Conservation (phyloP, 1,284 basidiomycete genomes). For the Moesziomyces sp. region DNA sequence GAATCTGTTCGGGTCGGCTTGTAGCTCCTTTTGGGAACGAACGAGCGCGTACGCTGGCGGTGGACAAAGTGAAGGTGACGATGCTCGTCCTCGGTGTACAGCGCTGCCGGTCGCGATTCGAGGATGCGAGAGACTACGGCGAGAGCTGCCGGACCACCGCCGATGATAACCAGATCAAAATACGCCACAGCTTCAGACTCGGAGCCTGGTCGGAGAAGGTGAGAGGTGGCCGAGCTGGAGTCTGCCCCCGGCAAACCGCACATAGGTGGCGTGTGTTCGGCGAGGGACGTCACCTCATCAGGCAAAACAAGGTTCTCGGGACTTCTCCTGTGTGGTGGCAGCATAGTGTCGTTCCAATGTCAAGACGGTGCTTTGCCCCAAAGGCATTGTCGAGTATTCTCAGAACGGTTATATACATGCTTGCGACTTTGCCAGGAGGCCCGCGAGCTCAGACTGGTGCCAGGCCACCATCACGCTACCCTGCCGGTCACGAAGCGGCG, state of each 20-base stretch:
- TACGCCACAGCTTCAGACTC: conserved; percentile 15
- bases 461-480: no score
- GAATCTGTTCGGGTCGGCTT: conserved; percentile 1
- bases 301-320: conserved; percentile 29
- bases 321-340: conserved; percentile 34
- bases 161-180: conserved; percentile 63
- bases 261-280: background rate
- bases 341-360: conserved; percentile 7
- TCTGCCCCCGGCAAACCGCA: conserved; percentile 4
- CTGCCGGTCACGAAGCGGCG: no score
- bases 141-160: conserved; percentile 56
- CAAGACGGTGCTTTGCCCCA: no score
- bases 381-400: no score
- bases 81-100: conserved; percentile 65
- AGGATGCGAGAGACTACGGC: conserved; percentile 57
- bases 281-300: conserved; percentile 4
- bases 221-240: background rate
- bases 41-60: conserved; percentile 13
- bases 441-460: no score
- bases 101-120: conserved; percentile 57
- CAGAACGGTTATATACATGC: no score
- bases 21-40: conserved; percentile 19
- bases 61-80: conserved; percentile 59
- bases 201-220: conserved; percentile 8
- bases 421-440: no score